Evolutionary conservation across 305 asterid genomes (phyloP), one percentile per base, ranked within the genome.

Genomic region (Fraxinus greggii): DNA sequence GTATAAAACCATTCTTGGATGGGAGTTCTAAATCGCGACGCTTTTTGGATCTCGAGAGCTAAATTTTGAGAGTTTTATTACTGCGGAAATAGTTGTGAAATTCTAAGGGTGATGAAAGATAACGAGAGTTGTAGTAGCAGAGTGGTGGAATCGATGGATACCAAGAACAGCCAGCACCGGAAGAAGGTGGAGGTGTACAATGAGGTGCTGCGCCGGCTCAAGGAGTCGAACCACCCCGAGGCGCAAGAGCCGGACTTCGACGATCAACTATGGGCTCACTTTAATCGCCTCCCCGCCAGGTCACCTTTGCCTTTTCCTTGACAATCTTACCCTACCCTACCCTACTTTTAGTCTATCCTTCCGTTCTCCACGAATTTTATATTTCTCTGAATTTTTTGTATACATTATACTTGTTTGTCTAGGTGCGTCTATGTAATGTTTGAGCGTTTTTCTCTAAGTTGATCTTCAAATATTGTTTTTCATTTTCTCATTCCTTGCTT

Each of bases 231-330:
- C 38, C 90, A 91, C 54, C 90, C 86, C 28, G 98, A 94, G 85
- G 92, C 94, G 40, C 86, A 87, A 84, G 88, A 90, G 79, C 97
- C 97, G 77, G 91, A 81, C 77, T 95, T 95, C 84, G 94, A 90
- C 65, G 90, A 93, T 88, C 89, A 89, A 78, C 97, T 95, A 9
- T 95, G 98, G 99, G 85, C 91, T 28, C 99, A 95, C 89, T 95
- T 95, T 87, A 93, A 91, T 87, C 97, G 98, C 79, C 93, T 95
- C 23, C 99, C 99, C 3, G 82, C 93, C 85, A 91, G 99, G 99
- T 93, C 38, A 12, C 31, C 12, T 79, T 78, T 45, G 33, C 78
- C 78, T 77, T 35, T 76, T 24, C 21, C 13, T 19, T 8, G 1
- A 78, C 9, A 69, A 28, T 69, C 4, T 17, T 78, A 24, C 19